Conservation (phyloP, 2,329 filamentous ascomycete species). For the Furcasterigmium sp. region DNA sequence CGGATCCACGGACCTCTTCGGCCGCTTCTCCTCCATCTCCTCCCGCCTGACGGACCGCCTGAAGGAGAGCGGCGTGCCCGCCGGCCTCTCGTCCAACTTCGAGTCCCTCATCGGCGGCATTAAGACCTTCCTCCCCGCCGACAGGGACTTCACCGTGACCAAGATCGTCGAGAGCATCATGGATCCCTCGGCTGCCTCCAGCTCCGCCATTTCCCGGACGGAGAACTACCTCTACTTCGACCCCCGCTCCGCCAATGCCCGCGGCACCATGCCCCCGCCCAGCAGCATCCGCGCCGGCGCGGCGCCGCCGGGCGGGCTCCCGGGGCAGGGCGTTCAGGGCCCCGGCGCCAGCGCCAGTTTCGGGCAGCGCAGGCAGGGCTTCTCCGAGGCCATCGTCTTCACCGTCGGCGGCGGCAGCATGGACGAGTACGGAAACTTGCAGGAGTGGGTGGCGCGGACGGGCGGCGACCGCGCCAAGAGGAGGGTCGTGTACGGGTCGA, state of each 20-base stretch:
- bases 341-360: constrained; percentile 76
- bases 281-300: constrained; percentile 49
- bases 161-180: constrained; percentile 98
- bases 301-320: constrained; percentile 42
- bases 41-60: constrained; percentile 89
- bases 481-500: constrained; percentile 91
- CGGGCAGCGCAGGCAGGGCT: constrained; percentile 84
- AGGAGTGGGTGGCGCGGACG: constrained; percentile 88
- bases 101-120: constrained; percentile 93
- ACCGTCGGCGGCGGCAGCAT: constrained; percentile 94
- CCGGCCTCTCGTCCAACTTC: constrained; percentile 68
- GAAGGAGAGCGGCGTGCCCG: constrained; percentile 79
- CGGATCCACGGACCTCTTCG: constrained; percentile 74
- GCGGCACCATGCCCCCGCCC: constrained; percentile 83
- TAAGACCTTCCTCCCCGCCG: constrained; percentile 95
- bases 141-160: constrained; percentile 92
- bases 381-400: constrained; percentile 88
- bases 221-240: constrained; percentile 98
- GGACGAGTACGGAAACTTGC: constrained; percentile 96
- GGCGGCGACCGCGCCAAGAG: constrained; percentile 62
- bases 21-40: constrained; percentile 87
- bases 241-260: constrained; percentile 84
- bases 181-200: constrained; percentile 86
- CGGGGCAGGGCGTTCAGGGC: constrained; percentile 38
- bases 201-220: constrained; percentile 90